Evolutionary conservation across 2,329 filamentous ascomycete species (phyloP), one percentile per base, ranked within the genome.

Genomic region (Fusarium secorum): DNA sequence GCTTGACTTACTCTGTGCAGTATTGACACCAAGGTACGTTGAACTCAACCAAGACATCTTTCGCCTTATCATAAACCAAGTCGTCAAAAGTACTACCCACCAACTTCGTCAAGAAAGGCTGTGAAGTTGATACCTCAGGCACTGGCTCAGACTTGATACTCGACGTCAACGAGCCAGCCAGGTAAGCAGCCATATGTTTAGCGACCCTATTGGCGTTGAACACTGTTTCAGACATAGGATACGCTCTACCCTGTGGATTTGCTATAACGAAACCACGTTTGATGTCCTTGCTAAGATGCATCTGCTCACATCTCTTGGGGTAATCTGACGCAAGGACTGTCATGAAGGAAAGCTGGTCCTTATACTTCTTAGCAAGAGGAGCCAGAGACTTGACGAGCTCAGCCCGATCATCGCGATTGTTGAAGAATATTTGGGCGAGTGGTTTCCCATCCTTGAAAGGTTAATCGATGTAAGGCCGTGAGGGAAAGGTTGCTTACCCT

Each of bases 11-110:
- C 59, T 61, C 42, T 1, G 5, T 48, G 10, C 42, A 62, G n/a
- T 62, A 62, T 36, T 59, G 22, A 22, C 59, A 62, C 59, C 59
- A 62, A 1, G 53, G 59, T 2, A 59, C 59, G 11, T 49, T 1
- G 1, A 59, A 59, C 22, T 62, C 20, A 18, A 62, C 59, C 22
- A 62, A 32, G 1, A 62, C 24, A 33, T 62, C 59, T 22, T 32
- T 44, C 1, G 59, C 15, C 30, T 42, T 36, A 8, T 59, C 53
- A 18, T 13, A 42, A 4, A 49, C 53, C 13, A 62, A 32, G 4
- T 59, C 42, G 24, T 59, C 53, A 3, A 59, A 62, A 26, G 11
- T 62, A 18, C 53, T 62, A 1, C 53, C 59, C 4, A 62, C 59
- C 22, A 62, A 30, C 10, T n/a, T 36, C 2, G 42, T 49, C 11